Evolutionary conservation across 345 rosid species (phyloP), one percentile per base, ranked within the genome.

Genomic region (Viola odorata): DNA sequence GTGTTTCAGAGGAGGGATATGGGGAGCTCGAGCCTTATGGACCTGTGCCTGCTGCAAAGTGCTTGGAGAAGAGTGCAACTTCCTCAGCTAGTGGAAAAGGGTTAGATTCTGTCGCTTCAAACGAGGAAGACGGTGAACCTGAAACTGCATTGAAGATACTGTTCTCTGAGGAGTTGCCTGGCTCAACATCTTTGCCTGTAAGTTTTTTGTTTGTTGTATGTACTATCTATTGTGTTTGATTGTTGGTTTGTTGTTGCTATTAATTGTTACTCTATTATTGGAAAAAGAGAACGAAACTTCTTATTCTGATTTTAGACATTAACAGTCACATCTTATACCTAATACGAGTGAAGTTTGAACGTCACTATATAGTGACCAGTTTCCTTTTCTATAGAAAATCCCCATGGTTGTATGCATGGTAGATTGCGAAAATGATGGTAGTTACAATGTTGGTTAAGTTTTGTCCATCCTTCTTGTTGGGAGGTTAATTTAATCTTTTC

Each of bases 71-170:
- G 54, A 60, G 38, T 50, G 64, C 52, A 9, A 66, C 78, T 40
- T 70, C 68, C 55, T 77, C 80, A 6, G 37, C 32, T 12, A 57
- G 59, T 58, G 49, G 45, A 45, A 58, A 67, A 14, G n/a, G 41
- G 45, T 55, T 51, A 23, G 42, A 74, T 65, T 41, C 50, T 16
- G 47, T 62, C 16, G 73, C 70, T 74, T 40, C 73, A 14, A 78
- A 71, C 62, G 52, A 68, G 50, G 82, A 75, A 49, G 80, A 72
- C 13, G 78, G 71, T 51, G 77, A 55, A n/a, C 60, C 53, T 51
- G 79, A 66, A 40, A 45, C 41, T 58, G 79, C 78, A 50, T 69
- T 77, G 70, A 71, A 37, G 48, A 51, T 36, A 62, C 63, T 81
- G 51, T 72, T 73, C 66, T 66, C 71, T 14, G 82, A 77, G 50